These are phyloP conservation scores for Sugiyamaella paludigena DNA, from an alignment of 1,139 yeast species.

Conservation along the genomic window DNA sequence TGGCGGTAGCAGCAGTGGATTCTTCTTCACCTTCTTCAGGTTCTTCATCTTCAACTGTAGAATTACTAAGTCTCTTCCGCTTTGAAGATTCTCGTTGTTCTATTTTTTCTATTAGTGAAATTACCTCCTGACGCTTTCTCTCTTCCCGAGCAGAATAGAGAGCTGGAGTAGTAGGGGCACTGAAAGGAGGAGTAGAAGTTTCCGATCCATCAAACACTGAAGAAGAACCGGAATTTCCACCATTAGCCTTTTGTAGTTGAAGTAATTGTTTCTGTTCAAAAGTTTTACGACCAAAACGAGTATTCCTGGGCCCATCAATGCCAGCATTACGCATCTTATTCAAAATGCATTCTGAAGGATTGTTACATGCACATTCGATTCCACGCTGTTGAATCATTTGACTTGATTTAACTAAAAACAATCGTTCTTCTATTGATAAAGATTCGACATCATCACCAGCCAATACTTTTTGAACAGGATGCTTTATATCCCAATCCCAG, in stretches of 20 bases:
- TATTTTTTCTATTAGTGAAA: slow-evolving; percentile 30
- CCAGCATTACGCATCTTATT: slow-evolving; percentile 27
- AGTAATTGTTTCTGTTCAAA: slow-evolving; percentile 4
- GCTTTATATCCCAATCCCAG: slow-evolving; percentile 86
- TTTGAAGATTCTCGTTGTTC: slow-evolving; percentile 21
- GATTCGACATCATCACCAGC: slow-evolving; percentile 31
- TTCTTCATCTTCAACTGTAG: slow-evolving; percentile 2
- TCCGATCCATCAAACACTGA: background rate
- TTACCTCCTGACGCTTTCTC: slow-evolving; percentile 31
- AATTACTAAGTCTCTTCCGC: slow-evolving; percentile 9
- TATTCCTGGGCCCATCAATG: slow-evolving; percentile 13
- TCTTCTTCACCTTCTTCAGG: background rate
- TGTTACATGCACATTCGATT: slow-evolving; percentile 70
- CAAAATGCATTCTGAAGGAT: slow-evolving; percentile 32
- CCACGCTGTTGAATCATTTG: slow-evolving; percentile 39
- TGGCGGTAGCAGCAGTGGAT: background rate
- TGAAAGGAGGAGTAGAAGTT: background rate
- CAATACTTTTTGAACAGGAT: slow-evolving; percentile 61
- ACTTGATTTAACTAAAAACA: slow-evolving; percentile 26
- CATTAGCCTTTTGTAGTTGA: slow-evolving; percentile 5
- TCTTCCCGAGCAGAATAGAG: slow-evolving; percentile 32
- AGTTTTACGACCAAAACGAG: slow-evolving; percentile 10
- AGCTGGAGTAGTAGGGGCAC: slow-evolving; percentile 3
- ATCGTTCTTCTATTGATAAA: slow-evolving; percentile 27
- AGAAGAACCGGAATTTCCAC: background rate